Percentiles rank a stretch among this genome's conserved stretches.
Conservation (phyloP, 305 asterid genomes). For the Solanum hybrid region DNA sequence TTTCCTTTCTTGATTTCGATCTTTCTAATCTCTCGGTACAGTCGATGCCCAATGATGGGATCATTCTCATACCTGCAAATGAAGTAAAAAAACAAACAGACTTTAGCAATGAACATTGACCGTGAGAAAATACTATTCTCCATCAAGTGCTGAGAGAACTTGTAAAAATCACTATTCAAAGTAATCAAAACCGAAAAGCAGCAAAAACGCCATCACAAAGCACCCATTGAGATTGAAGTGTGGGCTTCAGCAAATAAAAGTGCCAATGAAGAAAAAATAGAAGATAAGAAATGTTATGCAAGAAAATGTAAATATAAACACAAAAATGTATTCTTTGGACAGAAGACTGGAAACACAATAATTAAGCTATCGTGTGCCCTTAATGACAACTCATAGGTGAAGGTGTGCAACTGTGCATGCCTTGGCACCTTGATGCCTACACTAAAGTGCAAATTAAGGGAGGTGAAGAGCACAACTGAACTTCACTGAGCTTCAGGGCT, state of each 20-base stretch:
- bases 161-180: not conserved
- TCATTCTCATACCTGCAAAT: conserved; percentile 85
- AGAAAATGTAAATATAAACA: not conserved
- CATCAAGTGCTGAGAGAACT: conserved; percentile 1
- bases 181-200: not conserved
- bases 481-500: not conserved
- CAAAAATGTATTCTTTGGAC: not conserved
- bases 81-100: not conserved
- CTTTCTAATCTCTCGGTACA: conserved; percentile 81
- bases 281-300: not conserved
- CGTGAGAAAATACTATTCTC: not conserved
- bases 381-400: not conserved
- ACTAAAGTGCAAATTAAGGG: not conserved
- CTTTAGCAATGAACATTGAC: not conserved
- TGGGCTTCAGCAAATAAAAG: not conserved
- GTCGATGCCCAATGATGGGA: conserved; percentile 76
- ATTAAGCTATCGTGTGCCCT: not conserved
- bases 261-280: not conserved
- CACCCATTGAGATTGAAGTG: not conserved
- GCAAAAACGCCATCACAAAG: not conserved
- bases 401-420: not conserved
- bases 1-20: conserved; percentile 86
- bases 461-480: not conserved
- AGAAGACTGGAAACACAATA: not conserved
- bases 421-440: not conserved